A percentile compares a stretch with the other conserved stretches of the same genome.
Evolutionary conservation across 2,329 filamentous ascomycete species (phyloP).

Genomic region (Stemphylium lycopersici): DNA sequence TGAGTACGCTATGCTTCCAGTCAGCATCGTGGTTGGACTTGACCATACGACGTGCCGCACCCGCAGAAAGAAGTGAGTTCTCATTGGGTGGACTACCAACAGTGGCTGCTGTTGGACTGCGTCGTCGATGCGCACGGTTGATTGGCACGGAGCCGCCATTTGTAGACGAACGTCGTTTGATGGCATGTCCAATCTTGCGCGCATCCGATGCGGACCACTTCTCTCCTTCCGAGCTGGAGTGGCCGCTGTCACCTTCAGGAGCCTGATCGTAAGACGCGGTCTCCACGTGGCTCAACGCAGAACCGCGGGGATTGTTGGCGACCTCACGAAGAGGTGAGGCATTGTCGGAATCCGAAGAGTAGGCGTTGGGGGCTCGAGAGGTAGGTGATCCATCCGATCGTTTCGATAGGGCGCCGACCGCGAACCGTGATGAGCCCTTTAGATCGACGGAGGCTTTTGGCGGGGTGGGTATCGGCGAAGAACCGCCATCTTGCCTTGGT

Average conservation of each 20-base stretch:
- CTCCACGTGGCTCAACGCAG: conserved; percentile 62
- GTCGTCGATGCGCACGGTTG: conserved; percentile 56
- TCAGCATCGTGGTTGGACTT: conserved; percentile 65
- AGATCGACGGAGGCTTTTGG: conserved; percentile 66
- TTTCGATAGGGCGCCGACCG: conserved; percentile 83
- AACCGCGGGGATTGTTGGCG: conserved; percentile 52
- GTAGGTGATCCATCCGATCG: conserved; percentile 67
- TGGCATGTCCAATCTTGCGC: conserved; percentile 61
- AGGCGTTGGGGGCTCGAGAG: conserved; percentile 61
- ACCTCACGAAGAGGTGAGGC: conserved; percentile 56
- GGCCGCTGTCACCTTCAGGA: conserved; percentile 40
- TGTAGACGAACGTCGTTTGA: conserved; percentile 60
- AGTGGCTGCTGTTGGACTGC: conserved; percentile 59
- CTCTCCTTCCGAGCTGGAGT: conserved; percentile 57
- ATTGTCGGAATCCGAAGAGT: conserved; percentile 64
- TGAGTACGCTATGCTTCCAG: conserved; percentile 63
- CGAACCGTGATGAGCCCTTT: conserved; percentile 74
- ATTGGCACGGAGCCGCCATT: conserved; percentile 49
- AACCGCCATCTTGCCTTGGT: conserved; percentile 47
- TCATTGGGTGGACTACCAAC: conserved; percentile 61
- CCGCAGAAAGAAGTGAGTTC: conserved; percentile 67
- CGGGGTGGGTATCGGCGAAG: conserved; percentile 63
- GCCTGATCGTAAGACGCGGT: conserved; percentile 31
- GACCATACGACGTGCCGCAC: conserved; percentile 70
- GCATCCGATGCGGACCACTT: conserved; percentile 59